Percentiles rank a stretch among this genome's conserved stretches.
Evolutionary conservation across 2,329 filamentous ascomycete species (phyloP).

Genomic region (Esteya vermicola): DNA sequence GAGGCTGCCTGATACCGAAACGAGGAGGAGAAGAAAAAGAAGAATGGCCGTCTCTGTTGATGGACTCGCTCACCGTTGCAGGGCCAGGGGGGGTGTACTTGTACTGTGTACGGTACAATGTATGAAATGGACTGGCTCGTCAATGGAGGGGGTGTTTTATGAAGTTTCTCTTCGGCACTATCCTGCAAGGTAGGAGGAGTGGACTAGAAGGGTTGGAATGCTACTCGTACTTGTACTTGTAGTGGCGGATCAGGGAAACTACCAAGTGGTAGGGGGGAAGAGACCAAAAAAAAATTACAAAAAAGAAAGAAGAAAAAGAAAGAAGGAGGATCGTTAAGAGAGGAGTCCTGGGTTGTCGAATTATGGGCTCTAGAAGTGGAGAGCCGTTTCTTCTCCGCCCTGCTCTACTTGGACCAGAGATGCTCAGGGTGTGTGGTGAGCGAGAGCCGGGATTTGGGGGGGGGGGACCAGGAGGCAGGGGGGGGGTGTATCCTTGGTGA

Average conservation of each 20-base stretch:
- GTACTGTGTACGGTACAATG: no score
- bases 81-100: conserved; percentile 29
- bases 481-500: no score
- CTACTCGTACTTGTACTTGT: no score
- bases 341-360: conserved; percentile 4
- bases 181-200: conserved; percentile 14
- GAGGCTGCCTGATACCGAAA: neutral
- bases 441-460: conserved; percentile 5
- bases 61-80: conserved; percentile 21
- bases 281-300: conserved; percentile 15
- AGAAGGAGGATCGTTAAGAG: conserved; percentile 6
- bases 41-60: conserved; percentile 13
- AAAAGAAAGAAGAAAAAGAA: no score
- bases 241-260: conserved; percentile 13
- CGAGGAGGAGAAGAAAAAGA: conserved; percentile 13
- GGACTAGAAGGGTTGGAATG: conserved; percentile 21
- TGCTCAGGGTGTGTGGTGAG: neutral
- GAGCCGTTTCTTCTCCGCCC: conserved; percentile 5
- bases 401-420: conserved; percentile 4
- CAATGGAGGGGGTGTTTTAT: conserved; percentile 32
- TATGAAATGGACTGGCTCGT: conserved; percentile 32
- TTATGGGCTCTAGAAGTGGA: conserved; percentile 1
- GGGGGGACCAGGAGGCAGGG: no score
- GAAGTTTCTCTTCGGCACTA: conserved; percentile 34
- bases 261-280: conserved; percentile 9